A percentile compares a stretch with the other conserved stretches of the same genome.
These are phyloP conservation scores for Besnoitia besnoiti DNA, from an alignment of 169 alveolate species.

Conservation along the genomic window DNA sequence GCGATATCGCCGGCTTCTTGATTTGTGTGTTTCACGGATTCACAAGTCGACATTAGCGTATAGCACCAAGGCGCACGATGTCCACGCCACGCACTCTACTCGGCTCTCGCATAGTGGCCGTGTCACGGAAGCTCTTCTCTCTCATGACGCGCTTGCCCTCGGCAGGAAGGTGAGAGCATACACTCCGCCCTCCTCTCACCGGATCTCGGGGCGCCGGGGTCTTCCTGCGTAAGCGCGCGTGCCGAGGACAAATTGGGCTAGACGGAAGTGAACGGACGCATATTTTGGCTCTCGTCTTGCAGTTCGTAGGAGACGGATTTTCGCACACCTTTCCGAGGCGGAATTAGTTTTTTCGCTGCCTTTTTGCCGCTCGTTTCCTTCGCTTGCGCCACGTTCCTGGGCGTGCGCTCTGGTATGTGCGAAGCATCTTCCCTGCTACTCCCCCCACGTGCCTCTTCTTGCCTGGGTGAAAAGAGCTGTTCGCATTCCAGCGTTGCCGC, in stretches of 20 bases:
- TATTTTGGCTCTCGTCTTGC: neutral
- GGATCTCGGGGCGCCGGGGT: neutral
- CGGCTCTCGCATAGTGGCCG: neutral
- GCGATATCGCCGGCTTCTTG: neutral
- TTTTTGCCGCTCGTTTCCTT: neutral
- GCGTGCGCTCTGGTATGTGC: neutral
- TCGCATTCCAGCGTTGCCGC: neutral
- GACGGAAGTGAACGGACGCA: neutral
- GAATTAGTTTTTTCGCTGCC: neutral
- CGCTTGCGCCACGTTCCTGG: neutral
- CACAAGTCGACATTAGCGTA: neutral
- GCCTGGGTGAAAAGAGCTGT: neutral
- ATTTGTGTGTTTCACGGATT: neutral
- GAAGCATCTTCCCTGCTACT: neutral
- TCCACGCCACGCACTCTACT: neutral
- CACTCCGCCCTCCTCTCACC: neutral
- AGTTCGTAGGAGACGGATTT: neutral
- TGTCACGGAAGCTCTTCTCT: neutral
- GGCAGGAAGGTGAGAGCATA: neutral
- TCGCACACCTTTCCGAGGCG: neutral
- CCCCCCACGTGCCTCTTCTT: neutral
- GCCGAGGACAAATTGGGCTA: neutral
- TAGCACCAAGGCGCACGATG: neutral
- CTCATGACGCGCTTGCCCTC: neutral
- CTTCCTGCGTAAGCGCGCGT: neutral